Conservation (phyloP, 108 stramenopile genomes). For the Fragilaria crotonensis region DNA sequence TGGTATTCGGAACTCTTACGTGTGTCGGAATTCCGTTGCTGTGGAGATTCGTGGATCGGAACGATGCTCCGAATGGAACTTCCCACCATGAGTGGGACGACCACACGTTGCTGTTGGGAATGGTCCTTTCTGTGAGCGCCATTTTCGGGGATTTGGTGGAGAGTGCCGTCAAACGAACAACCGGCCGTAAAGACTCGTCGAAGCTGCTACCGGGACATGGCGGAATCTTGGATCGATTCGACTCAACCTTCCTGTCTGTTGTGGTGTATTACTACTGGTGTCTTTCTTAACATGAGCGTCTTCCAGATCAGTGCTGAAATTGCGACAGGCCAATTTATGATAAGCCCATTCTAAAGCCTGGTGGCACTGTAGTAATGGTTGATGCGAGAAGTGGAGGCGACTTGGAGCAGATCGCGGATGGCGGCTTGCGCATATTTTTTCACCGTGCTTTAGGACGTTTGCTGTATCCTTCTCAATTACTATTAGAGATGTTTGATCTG, state of each 20-base stretch:
- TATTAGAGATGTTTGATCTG: too few relatives aligned
- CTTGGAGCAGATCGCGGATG: too few relatives aligned
- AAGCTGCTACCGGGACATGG: conserved; percentile 79
- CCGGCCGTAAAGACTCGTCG: conserved; percentile 59
- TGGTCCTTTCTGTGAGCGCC: conserved; percentile 46
- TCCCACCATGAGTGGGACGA: neutral
- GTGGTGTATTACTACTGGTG: conserved; percentile 31
- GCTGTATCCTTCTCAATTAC: too few relatives aligned
- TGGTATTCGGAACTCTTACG: conserved; percentile 29
- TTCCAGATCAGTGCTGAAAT: too few relatives aligned
- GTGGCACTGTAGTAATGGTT: too few relatives aligned
- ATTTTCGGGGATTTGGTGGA: conserved; percentile 76
- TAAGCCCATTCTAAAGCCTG: too few relatives aligned
- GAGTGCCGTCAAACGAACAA: conserved; percentile 61
- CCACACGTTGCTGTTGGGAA: conserved; percentile 32
- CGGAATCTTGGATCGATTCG: conserved; percentile 81
- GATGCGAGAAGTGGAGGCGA: too few relatives aligned
- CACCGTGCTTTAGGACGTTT: too few relatives aligned
- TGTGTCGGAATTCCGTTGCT: conserved; percentile 8
- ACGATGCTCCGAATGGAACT: neutral
- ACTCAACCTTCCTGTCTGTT: conserved; percentile 60
- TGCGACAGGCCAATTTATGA: too few relatives aligned
- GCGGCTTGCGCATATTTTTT: too few relatives aligned
- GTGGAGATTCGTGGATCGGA: conserved; percentile 1
- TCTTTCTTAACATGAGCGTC: too few relatives aligned